Conservation (phyloP, 345 rosid species). For the Rhodamnia argentea region DNA sequence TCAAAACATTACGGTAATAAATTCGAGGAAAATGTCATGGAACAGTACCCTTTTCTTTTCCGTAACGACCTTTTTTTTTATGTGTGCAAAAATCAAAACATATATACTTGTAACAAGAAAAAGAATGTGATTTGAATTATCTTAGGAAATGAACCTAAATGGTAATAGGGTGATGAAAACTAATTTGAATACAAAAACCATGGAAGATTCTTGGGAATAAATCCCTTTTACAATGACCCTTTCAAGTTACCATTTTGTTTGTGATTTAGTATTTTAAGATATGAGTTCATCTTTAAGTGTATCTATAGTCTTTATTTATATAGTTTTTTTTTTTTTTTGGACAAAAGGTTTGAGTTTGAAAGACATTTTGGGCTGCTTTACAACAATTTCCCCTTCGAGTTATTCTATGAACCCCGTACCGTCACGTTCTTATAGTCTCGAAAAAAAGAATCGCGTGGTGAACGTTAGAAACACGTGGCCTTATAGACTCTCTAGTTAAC, state of each 20-base stretch:
- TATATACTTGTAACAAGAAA: not conserved
- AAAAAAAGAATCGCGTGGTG: not conserved
- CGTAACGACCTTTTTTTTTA: not conserved
- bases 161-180: not conserved
- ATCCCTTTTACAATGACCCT: not conserved
- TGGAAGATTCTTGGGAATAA: not conserved
- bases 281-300: not conserved
- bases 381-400: not conserved
- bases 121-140: not conserved
- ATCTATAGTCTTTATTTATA: not conserved
- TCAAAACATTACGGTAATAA: not conserved
- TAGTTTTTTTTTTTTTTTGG: no score
- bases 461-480: not conserved
- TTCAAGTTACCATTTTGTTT: not conserved
- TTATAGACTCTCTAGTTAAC: not conserved
- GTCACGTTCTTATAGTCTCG: not conserved
- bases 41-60: not conserved
- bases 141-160: not conserved
- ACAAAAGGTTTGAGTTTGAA: not conserved
- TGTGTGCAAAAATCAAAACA: not conserved
- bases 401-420: not conserved
- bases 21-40: no score
- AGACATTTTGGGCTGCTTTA: not conserved
- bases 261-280: not conserved
- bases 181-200: not conserved